Evolutionary conservation across 2,329 filamentous ascomycete species (phyloP).

Genomic region (Colletotrichum simmondsii): DNA sequence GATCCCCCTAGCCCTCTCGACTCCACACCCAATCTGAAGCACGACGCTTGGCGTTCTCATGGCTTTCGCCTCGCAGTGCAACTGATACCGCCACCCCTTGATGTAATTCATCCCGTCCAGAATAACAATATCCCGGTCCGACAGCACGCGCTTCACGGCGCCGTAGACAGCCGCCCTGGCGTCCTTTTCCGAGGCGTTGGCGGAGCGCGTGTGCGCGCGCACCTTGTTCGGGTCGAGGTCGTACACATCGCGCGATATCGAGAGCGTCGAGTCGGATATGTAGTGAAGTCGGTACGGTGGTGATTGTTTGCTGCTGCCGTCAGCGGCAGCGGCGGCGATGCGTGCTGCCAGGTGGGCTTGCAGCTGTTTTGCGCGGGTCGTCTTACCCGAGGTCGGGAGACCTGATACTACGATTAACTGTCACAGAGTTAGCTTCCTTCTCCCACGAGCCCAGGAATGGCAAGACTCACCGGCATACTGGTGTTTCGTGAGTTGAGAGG

Average conservation of each 20-base stretch:
- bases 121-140: constrained; percentile 79
- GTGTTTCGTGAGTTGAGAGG: neutral
- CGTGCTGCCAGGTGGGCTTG: constrained; percentile 70
- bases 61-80: constrained; percentile 87
- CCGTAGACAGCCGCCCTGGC: constrained; percentile 80
- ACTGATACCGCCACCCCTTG: constrained; percentile 88
- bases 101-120: constrained; percentile 88
- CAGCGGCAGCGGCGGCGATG: constrained; percentile 49
- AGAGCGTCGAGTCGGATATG: constrained; percentile 78
- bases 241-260: constrained; percentile 78
- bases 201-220: constrained; percentile 72
- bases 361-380: constrained; percentile 74
- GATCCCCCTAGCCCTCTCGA: constrained; percentile 63
- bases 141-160: constrained; percentile 81
- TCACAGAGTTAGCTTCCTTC: constrained; percentile 46
- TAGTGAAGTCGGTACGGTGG: constrained; percentile 74
- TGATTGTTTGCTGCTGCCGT: constrained; percentile 20
- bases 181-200: constrained; percentile 83
- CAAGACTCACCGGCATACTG: constrained; percentile 31
- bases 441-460: neutral
- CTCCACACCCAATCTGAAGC: constrained; percentile 70
- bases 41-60: constrained; percentile 80
- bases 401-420: constrained; percentile 76
- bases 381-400: constrained; percentile 76
- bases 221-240: constrained; percentile 65